Evolutionary conservation across 768 basidiomycete genomes (phyloP), one percentile per base, ranked within the genome.

Genomic region (Russula griseocarnosa): DNA sequence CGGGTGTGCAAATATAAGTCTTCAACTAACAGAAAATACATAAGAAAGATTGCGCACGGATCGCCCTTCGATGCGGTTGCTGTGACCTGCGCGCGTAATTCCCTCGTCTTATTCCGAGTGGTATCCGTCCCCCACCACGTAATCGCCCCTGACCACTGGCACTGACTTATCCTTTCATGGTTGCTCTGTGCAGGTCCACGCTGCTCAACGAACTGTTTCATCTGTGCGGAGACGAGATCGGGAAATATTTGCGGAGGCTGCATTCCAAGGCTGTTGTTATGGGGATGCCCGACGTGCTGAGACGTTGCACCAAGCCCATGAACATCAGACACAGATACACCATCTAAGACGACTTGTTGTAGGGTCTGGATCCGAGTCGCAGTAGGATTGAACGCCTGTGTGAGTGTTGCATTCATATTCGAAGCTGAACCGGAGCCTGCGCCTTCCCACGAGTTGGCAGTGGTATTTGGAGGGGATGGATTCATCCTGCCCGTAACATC

Each of bases 61-160:
- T 63, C 58, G 22, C 62, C 66, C 13, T 46, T 46, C 8, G 58
- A 34, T 1, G 59, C 60, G 4, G 26, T 59, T 20, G 66, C 68
- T 22, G 61, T 32, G 16, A 67, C 53, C 28, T 64, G 66, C 11
- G 62, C 60, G 5, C 60, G 67, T 30, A 62, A 49, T 57, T 67
- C 66, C n/a, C 64, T 64, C 62, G 47, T 63, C 58, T 59, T 57
- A 22, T 63, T 63, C 32, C 59, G 53, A 3, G 34, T 49, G 24
- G 42, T 44, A 18, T 44, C 42, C 1, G 62, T 58, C 24, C 67
- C 68, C 42, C 42, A 62, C 68, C 68, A 69, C 22, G 42, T 20
- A 1, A 69, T 40, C 6, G 49, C 58, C n/a, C 68, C 68, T 8
- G 36, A 24, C 68, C 68, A 67, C n/a, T 50, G 62, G 8, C 68